phyloP scores from a whole-genome alignment of 2,329 filamentous ascomycete genomes.

The Pyricularia sp. region DNA sequence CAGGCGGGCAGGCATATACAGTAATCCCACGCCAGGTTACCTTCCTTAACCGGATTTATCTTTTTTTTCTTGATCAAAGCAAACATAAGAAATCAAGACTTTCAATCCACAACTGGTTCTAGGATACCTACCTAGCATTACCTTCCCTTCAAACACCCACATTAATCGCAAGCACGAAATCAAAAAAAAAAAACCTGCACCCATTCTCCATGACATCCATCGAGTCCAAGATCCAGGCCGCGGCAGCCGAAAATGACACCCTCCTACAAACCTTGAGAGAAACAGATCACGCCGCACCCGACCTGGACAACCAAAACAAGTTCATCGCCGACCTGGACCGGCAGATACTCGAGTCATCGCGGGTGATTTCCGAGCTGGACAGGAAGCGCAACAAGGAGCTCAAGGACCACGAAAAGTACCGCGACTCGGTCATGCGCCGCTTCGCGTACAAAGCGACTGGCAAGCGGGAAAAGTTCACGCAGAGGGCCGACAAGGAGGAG shows the following conservation, averaged over 20 bases:
- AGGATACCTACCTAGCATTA: too few species aligned
- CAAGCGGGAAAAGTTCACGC: conserved; percentile 36
- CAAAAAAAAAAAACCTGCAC: neutral
- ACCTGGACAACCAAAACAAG: conserved; percentile 32
- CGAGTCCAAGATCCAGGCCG: conserved; percentile 26
- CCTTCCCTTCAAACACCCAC: neutral
- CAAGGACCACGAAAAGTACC: conserved; percentile 41
- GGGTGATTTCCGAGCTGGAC: conserved; percentile 28
- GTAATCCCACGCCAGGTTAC: neutral
- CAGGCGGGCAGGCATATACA: neutral
- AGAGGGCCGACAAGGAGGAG: conserved; percentile 43
- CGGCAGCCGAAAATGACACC: conserved; percentile 28
- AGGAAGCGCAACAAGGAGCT: conserved; percentile 33
- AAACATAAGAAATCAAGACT: too few species aligned
- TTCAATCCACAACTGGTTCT: too few species aligned
- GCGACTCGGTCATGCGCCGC: conserved; percentile 40
- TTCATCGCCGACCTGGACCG: conserved; percentile 35
- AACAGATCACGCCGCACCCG: conserved; percentile 37
- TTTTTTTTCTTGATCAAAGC: neutral
- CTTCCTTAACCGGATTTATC: neutral
- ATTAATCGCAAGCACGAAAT: neutral
- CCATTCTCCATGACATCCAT: conserved; percentile 18
- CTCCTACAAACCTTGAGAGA: conserved; percentile 36
- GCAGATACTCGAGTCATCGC: conserved; percentile 26
- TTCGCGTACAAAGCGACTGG: conserved; percentile 39